Evolutionary conservation across 169 alveolate species (phyloP).

Genomic region (Plasmodium vivax): DNA sequence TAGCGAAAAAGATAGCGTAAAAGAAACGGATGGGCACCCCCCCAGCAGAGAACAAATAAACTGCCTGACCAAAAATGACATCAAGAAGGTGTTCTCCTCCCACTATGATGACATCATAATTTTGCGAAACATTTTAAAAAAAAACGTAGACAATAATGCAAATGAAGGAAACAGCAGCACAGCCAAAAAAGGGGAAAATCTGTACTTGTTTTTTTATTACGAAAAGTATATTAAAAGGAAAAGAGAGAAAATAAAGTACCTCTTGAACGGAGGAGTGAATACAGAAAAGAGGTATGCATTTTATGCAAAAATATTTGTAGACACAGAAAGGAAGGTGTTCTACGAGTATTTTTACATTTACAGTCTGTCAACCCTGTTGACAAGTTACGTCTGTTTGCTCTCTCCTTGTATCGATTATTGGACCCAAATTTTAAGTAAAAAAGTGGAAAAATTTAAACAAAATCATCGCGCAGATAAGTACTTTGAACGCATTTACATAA

Average conservation of each 20-base stretch:
- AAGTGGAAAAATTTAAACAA: slow-evolving; percentile 56
- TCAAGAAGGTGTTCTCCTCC: slow-evolving; percentile 34
- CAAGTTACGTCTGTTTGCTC: slow-evolving; percentile 56
- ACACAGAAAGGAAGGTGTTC: slow-evolving; percentile 44
- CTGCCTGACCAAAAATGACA: not conserved
- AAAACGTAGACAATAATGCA: not conserved
- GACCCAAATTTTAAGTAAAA: slow-evolving; percentile 28
- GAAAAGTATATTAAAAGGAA: slow-evolving; percentile 71
- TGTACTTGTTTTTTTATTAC: slow-evolving; percentile 71
- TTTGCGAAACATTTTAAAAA: slow-evolving; percentile 44
- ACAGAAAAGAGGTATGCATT: slow-evolving; percentile 69
- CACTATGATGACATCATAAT: slow-evolving; percentile 55
- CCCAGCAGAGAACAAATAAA: not conserved
- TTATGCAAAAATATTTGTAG: slow-evolving; percentile 66
- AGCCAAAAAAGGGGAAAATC: slow-evolving; percentile 42
- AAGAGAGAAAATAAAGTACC: slow-evolving; percentile 39
- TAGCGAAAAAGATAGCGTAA: too few relatives aligned
- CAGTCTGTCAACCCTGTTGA: slow-evolving; percentile 54
- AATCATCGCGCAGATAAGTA: slow-evolving; percentile 48
- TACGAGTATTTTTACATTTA: slow-evolving; percentile 70
- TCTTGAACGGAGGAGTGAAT: slow-evolving; percentile 34
- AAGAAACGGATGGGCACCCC: not conserved
- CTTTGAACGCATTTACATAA: slow-evolving; percentile 34
- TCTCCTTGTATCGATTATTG: slow-evolving; percentile 65
- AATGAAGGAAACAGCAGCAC: not conserved